Evolutionary conservation across 805 yeast genomes (phyloP).

Genomic region (Ogataea chonburiensis): DNA sequence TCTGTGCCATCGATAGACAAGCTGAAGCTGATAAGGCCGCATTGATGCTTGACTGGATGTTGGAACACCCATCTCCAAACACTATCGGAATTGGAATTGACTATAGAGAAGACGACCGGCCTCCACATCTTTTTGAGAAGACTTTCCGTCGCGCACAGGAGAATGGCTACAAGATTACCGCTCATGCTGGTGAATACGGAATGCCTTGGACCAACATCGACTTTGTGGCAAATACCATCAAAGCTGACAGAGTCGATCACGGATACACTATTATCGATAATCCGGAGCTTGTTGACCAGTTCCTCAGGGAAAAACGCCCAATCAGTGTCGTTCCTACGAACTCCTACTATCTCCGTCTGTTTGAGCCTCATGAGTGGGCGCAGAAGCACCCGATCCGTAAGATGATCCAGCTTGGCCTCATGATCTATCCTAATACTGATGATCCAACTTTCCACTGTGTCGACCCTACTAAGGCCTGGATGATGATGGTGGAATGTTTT

Average conservation of each 20-base stretch:
- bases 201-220: conserved; percentile 31
- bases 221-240: conserved; percentile 25
- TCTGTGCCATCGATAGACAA: conserved; percentile 34
- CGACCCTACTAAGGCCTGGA: conserved; percentile 32
- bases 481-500: conserved; percentile 34
- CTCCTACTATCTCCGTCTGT: conserved; percentile 32
- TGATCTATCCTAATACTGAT: conserved; percentile 34
- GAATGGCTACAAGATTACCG: conserved; percentile 29
- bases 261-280: conserved; percentile 34
- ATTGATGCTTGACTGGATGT: conserved; percentile 32
- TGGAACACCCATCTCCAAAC: conserved; percentile 23
- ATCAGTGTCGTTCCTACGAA: conserved; percentile 35
- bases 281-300: conserved; percentile 25
- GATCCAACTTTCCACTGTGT: conserved; percentile 34
- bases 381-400: conserved; percentile 31
- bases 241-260: conserved; percentile 32
- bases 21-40: conserved; percentile 27
- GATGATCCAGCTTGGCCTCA: conserved; percentile 30
- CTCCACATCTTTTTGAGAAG: conserved; percentile 30
- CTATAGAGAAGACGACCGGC: conserved; percentile 32
- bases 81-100: conserved; percentile 34
- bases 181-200: conserved; percentile 36
- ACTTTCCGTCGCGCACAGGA: conserved; percentile 27
- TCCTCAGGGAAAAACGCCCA: conserved; percentile 19
- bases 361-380: conserved; percentile 32